phyloP scores from a whole-genome alignment of 2,329 filamentous ascomycete genomes.

The Fusarium xyrophilum region DNA sequence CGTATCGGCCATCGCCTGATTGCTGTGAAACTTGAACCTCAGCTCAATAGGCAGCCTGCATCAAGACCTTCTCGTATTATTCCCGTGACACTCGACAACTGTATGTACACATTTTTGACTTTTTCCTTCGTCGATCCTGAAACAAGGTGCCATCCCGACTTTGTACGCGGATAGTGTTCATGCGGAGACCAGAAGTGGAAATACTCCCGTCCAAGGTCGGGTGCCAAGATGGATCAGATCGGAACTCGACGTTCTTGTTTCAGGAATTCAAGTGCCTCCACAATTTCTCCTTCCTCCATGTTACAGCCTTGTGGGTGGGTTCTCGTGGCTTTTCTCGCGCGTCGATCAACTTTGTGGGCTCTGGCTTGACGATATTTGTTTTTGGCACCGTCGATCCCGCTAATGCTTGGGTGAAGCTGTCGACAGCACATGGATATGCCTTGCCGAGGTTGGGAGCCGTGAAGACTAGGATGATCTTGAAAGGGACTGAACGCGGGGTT shows the following conservation, averaged over 20 bases:
- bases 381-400: not conserved
- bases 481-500: not conserved
- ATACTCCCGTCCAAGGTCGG: conserved; percentile 8
- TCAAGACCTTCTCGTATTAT: conserved; percentile 12
- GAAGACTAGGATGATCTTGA: not conserved
- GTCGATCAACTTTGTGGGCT: conserved; percentile 6
- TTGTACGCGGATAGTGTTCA: conserved; percentile 12
- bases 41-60: conserved; percentile 17
- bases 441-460: not conserved
- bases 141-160: conserved; percentile 28
- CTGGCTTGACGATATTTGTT: not conserved
- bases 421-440: not conserved
- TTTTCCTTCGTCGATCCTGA: conserved; percentile 8
- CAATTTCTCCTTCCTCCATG: not conserved
- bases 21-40: conserved; percentile 24
- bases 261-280: conserved; percentile 19
- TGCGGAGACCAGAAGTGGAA: conserved; percentile 21
- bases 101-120: not conserved
- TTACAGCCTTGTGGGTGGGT: conserved; percentile 32
- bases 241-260: conserved; percentile 9
- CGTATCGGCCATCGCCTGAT: conserved; percentile 33
- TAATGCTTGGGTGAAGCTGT: not conserved
- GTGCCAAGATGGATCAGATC: conserved; percentile 14
- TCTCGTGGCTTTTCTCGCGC: conserved; percentile 1
- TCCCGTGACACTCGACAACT: not conserved